phyloP scores from a whole-genome alignment of 139 green algal genomes.

The Picochlorum costavermella region DNA sequence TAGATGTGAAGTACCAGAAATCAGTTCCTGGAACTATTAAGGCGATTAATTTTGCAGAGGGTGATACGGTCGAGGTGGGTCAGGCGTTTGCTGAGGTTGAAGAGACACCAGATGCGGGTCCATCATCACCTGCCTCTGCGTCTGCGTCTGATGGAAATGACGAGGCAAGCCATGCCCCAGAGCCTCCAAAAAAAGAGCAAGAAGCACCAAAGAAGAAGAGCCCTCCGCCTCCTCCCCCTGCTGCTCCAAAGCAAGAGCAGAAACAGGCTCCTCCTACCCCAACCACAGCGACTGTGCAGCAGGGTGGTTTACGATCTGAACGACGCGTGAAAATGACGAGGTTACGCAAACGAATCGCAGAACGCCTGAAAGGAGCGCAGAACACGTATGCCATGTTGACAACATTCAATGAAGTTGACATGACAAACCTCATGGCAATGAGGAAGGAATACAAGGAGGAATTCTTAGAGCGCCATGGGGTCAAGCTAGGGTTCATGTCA shows the following conservation, averaged over 20 bases:
- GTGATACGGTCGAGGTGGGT: slow-evolving; percentile 82
- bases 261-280: slow-evolving; percentile 7
- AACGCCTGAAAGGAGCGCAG: slow-evolving; percentile 91
- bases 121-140: background rate
- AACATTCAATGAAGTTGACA: slow-evolving; percentile 99
- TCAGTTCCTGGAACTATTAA: slow-evolving; percentile 45
- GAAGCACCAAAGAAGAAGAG: slow-evolving; percentile 14
- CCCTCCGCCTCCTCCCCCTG: background rate
- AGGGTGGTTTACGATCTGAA: slow-evolving; percentile 16
- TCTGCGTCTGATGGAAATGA: too few relatives aligned
- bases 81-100: slow-evolving; percentile 70
- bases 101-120: slow-evolving; percentile 32
- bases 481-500: slow-evolving; percentile 99
- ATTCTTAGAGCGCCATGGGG: slow-evolving; percentile 92
- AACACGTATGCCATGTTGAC: slow-evolving; percentile 98
- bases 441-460: slow-evolving; percentile 84
- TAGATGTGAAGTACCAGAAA: slow-evolving; percentile 77
- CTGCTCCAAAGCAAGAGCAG: background rate
- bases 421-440: slow-evolving; percentile 87
- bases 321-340: slow-evolving; percentile 92
- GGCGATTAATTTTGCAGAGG: slow-evolving; percentile 55
- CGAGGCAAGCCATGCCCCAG: background rate
- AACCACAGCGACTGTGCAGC: background rate
- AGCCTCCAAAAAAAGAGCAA: slow-evolving; percentile 6
- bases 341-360: slow-evolving; percentile 75